phyloP scores from a whole-genome alignment of 495 filamentous ascomycete genomes.

The Glonium stellatum region DNA sequence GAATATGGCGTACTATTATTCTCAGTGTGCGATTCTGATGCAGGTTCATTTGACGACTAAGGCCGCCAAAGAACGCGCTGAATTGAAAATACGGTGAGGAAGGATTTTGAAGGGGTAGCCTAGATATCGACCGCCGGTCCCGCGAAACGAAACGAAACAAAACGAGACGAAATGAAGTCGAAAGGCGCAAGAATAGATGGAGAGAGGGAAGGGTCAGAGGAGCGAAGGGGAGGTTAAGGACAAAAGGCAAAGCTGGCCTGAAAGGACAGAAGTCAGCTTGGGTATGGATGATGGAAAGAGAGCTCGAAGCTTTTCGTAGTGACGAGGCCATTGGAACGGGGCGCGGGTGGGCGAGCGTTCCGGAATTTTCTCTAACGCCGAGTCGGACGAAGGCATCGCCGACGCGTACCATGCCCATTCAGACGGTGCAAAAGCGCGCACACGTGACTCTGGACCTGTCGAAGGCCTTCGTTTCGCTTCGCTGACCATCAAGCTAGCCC shows the following conservation, averaged over 20 bases:
- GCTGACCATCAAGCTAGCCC: background rate
- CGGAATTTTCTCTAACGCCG: background rate
- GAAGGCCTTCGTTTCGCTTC: background rate
- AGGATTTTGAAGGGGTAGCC: background rate
- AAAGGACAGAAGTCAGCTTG: conserved; percentile 17
- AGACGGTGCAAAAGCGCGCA: background rate
- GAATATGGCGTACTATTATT: conserved; percentile 42
- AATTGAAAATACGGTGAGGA: background rate
- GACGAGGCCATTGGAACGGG: conserved; percentile 4
- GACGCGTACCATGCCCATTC: background rate
- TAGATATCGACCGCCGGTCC: background rate
- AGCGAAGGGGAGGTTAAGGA: background rate
- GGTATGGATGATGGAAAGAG: conserved; percentile 16
- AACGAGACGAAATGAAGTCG: background rate
- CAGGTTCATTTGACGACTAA: conserved; percentile 61
- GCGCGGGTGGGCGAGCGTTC: no score
- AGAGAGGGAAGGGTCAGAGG: background rate
- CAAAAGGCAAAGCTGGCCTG: conserved; percentile 20
- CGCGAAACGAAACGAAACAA: background rate
- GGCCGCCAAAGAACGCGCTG: conserved; percentile 57
- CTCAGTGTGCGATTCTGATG: conserved; percentile 42
- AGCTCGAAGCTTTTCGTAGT: background rate
- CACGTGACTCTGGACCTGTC: background rate
- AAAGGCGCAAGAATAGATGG: background rate
- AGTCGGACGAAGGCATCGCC: background rate